Conservation (phyloP, 108 stramenopile species). For the Schizochytrium sp. region DNA sequence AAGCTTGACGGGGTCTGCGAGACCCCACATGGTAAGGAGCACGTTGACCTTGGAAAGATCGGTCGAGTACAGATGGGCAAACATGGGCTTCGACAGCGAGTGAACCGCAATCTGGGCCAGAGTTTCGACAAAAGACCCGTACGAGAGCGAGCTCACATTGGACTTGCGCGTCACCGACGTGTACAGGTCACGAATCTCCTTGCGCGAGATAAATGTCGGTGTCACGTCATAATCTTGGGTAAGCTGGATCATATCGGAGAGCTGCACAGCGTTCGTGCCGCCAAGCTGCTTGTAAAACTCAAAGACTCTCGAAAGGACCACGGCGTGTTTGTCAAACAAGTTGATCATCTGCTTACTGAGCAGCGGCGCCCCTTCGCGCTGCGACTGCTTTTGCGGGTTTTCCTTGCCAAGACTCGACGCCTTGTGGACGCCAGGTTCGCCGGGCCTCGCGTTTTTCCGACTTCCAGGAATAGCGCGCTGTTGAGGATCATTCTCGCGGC, state of each 20-base stretch:
- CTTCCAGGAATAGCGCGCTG: neutral
- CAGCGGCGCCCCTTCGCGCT: neutral
- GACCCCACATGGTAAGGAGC: neutral
- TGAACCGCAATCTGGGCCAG: neutral
- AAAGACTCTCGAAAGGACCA: neutral
- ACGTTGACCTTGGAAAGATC: constrained; percentile 16
- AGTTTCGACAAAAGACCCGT: neutral
- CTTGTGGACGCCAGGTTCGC: neutral
- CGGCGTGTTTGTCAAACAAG: neutral
- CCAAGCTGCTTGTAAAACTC: neutral
- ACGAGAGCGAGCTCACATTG: neutral
- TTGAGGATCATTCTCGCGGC: neutral
- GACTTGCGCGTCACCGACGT: neutral
- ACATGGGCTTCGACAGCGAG: constrained; percentile 15
- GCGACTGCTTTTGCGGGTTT: neutral
- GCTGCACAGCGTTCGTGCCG: constrained; percentile 9
- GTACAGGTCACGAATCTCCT: constrained; percentile 13
- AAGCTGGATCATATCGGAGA: neutral
- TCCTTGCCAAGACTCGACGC: no score
- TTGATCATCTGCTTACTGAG: neutral
- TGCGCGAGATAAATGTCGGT: neutral
- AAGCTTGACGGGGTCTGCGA: constrained; percentile 12
- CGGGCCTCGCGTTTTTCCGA: neutral
- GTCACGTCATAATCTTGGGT: neutral
- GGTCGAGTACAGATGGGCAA: neutral